Base-by-base conservation (phyloP, 2,329 filamentous ascomycete species). In the Aspergillus flavus region DNA sequence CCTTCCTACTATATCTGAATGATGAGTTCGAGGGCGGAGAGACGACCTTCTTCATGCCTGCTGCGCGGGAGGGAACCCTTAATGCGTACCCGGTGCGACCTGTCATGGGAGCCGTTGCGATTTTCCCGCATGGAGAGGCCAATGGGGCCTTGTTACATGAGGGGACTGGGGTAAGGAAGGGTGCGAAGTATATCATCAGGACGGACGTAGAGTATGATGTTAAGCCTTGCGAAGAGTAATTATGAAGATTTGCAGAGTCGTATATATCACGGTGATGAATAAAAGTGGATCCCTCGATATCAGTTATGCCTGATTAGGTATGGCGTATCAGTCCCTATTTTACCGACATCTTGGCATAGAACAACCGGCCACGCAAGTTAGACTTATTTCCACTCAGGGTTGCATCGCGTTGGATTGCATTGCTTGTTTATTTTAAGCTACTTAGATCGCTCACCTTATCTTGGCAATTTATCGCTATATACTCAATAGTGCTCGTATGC, bases 161-260 rank as follows among this genome's bases (percentile, higher is more conserved):
- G 71, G 89, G 89, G 0, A 91, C 89, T 0, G 89, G 89, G 0
- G 89, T 92, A 0, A 81, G 83, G n/a, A 86, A 85, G 68, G 88
- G 87, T 0, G 86, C 87, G 0, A 86, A 86, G 73, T 92, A 91
- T 71, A 87, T 92, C 1, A 91, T 91, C 52, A 76, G 89, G 61
- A 91, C 89, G 0, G 89, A 92, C 72, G 86, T 92, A 4, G 85
- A 90, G 73, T 92, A 91, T 66, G 89, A 91, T 73, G 79, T 91
- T 23, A 72, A 71, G 52, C 70, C 72, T 26, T 45, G 21, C 14
- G 57, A 55, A 6, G 43, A 61, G 11, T 60, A 32, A 58, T 43
- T 6, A 57, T 34, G 32, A 34, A 56, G 21, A 23, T 4, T 45
- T 1, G 6, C 36, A 39, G 36, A 39, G 36, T 41, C 34, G 34